A percentile compares a stretch with the other conserved stretches of the same genome.
Conservation (phyloP, 306 rosid genomes). For the Coriaria nepalensis region DNA sequence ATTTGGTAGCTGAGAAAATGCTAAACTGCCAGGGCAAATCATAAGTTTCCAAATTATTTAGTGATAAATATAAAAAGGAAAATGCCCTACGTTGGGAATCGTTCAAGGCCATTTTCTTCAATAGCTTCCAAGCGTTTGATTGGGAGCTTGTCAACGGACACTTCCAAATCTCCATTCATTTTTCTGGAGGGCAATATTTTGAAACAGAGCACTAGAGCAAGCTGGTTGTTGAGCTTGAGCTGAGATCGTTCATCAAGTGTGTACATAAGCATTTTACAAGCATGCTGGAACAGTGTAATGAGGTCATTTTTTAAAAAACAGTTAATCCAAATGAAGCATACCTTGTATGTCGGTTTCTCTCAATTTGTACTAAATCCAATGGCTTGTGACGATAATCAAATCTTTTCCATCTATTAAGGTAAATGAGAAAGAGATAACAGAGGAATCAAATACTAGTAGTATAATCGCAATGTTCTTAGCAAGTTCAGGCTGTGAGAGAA, state of each 20-base stretch:
- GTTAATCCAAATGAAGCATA: constrained; percentile 11
- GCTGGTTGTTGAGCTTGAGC: neutral
- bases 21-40: too few relatives aligned
- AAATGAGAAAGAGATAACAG: neutral
- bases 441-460: neutral
- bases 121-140: constrained; percentile 75
- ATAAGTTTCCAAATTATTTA: too few relatives aligned
- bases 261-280: too few relatives aligned
- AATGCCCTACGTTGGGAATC: constrained; percentile 57
- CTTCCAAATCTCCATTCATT: constrained; percentile 44
- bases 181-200: neutral
- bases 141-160: constrained; percentile 84
- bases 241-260: too few relatives aligned
- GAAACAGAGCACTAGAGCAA: constrained; percentile 12
- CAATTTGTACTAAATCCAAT: constrained; percentile 39
- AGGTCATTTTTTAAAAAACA: too few relatives aligned
- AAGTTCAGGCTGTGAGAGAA: too few relatives aligned
- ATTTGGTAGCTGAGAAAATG: constrained; percentile 2
- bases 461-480: neutral
- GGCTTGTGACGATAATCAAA: constrained; percentile 42
- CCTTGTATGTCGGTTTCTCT: constrained; percentile 56
- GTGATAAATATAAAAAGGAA: neutral
- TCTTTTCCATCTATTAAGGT: constrained; percentile 55
- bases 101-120: constrained; percentile 72
- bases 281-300: too few relatives aligned